Conservation (phyloP, 805 yeast species). For the Sugiyamaella valdiviana region DNA sequence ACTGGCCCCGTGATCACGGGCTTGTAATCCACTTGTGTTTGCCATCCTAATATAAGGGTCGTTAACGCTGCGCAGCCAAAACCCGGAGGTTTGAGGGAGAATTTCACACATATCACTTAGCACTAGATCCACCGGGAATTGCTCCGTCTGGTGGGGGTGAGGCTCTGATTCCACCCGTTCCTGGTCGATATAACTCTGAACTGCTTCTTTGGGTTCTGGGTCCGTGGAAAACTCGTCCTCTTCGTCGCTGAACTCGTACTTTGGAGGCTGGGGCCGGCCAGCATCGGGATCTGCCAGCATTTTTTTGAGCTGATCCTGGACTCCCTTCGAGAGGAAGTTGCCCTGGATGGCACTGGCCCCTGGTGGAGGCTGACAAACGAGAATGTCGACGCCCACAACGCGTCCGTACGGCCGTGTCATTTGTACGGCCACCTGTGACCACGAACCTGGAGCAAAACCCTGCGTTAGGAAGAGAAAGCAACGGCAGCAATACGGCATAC, state of each 20-base stretch:
- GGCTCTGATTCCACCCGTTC: constrained; percentile 31
- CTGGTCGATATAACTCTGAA: constrained; percentile 21
- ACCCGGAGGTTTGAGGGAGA: constrained; percentile 42
- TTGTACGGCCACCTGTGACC: constrained; percentile 79
- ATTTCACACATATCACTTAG: constrained; percentile 80
- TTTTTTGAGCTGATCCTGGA: constrained; percentile 31
- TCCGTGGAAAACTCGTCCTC: constrained; percentile 6
- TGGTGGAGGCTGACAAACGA: constrained; percentile 69
- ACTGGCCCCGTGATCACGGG: constrained; percentile 75
- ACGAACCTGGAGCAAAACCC: constrained; percentile 89
- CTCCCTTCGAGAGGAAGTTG: constrained; percentile 56
- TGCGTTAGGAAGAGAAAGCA: too few relatives aligned
- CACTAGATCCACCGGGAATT: constrained; percentile 53
- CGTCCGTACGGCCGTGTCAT: constrained; percentile 45
- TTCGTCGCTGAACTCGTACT: constrained; percentile 8
- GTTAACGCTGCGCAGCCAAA: constrained; percentile 63
- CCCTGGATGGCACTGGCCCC: constrained; percentile 85
- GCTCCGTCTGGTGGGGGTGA: constrained; percentile 2
- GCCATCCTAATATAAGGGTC: constrained; percentile 85
- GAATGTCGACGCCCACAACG: constrained; percentile 75
- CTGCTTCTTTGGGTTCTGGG: constrained; percentile 4
- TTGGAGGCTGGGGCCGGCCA: constrained; percentile 22
- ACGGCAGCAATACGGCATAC: constrained; percentile 36
- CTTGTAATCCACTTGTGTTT: constrained; percentile 77
- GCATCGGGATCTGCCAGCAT: constrained; percentile 23